These are phyloP conservation scores for Tylopilus subfusipes DNA, from an alignment of 768 basidiomycete genomes.

Conservation along the genomic window DNA sequence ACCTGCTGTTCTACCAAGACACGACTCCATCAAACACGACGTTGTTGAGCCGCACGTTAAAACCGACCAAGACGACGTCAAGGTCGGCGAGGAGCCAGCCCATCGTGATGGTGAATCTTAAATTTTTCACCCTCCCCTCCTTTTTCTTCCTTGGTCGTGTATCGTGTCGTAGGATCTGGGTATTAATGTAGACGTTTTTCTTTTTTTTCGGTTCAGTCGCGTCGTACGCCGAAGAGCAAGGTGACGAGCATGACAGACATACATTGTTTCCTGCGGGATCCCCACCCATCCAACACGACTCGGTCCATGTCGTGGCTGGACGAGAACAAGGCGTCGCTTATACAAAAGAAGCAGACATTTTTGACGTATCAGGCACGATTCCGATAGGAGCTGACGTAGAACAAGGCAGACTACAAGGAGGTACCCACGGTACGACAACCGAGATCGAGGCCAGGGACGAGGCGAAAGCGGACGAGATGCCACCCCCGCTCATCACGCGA, in stretches of 20 bases:
- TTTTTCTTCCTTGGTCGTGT: slow-evolving; percentile 19
- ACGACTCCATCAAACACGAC: slow-evolving; percentile 14
- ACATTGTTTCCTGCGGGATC: background rate
- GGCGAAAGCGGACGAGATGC: slow-evolving; percentile 26
- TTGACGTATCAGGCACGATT: background rate
- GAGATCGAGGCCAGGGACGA: slow-evolving; percentile 14
- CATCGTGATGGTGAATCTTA: slow-evolving; percentile 43
- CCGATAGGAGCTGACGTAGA: background rate
- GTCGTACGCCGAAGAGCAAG: slow-evolving; percentile 16
- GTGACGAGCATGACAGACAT: slow-evolving; percentile 2
- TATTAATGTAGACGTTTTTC: slow-evolving; percentile 30
- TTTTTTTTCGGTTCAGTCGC: slow-evolving; percentile 2
- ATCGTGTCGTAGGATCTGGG: slow-evolving; percentile 23
- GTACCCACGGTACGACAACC: background rate
- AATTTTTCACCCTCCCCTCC: slow-evolving; percentile 20
- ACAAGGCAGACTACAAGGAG: background rate
- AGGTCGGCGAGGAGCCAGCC: slow-evolving; percentile 14
- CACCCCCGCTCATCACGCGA: slow-evolving; percentile 31
- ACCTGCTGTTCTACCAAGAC: slow-evolving; percentile 21
- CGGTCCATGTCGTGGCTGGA: background rate
- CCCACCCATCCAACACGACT: background rate
- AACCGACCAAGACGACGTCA: slow-evolving; percentile 14
- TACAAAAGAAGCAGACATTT: background rate
- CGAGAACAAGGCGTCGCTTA: slow-evolving; percentile 3
- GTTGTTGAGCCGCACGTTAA: slow-evolving; percentile 15